A percentile compares a stretch with the other conserved stretches of the same genome.
Evolutionary conservation across 176 grass and related monocot genomes (phyloP).

Genomic region (Raddia guianensis): DNA sequence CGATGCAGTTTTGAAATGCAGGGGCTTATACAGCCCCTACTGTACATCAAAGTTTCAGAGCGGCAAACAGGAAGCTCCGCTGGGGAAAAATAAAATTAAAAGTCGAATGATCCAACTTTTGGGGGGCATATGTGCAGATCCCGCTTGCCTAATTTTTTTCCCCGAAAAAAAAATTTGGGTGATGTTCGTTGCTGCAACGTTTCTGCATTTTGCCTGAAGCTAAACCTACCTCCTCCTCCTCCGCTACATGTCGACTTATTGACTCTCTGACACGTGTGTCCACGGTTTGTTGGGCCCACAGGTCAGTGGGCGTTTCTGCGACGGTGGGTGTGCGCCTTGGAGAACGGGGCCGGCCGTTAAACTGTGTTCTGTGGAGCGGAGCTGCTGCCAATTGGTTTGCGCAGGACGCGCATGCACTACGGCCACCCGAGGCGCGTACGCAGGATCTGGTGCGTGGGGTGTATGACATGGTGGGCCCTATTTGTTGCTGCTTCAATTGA

Average conservation of each 20-base stretch:
- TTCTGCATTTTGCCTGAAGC: background rate
- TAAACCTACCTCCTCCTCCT: rapidly evolving
- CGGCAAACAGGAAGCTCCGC: background rate
- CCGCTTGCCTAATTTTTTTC: background rate
- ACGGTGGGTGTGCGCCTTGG: background rate
- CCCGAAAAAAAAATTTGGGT: background rate
- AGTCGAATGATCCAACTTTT: background rate
- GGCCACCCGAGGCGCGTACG: background rate
- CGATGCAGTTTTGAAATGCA: no score
- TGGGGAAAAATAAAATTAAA: background rate
- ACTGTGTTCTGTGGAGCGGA: constrained; percentile 21
- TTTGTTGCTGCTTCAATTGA: background rate
- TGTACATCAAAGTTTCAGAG: no score
- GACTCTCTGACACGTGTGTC: background rate
- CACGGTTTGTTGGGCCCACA: rapidly evolving
- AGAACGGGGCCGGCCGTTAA: constrained; percentile 37
- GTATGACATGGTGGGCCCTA: constrained; percentile 33
- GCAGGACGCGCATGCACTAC: background rate
- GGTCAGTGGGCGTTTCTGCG: rapidly evolving
- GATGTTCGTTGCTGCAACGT: constrained; percentile 38
- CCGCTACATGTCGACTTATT: no score
- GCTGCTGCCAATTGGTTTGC: constrained; percentile 24
- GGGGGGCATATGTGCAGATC: background rate
- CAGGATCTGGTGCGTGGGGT: background rate
- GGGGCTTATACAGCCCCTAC: no score